Evolutionary conservation across 345 rosid genomes (phyloP).

Genomic region (Eutrema heterophyllum): DNA sequence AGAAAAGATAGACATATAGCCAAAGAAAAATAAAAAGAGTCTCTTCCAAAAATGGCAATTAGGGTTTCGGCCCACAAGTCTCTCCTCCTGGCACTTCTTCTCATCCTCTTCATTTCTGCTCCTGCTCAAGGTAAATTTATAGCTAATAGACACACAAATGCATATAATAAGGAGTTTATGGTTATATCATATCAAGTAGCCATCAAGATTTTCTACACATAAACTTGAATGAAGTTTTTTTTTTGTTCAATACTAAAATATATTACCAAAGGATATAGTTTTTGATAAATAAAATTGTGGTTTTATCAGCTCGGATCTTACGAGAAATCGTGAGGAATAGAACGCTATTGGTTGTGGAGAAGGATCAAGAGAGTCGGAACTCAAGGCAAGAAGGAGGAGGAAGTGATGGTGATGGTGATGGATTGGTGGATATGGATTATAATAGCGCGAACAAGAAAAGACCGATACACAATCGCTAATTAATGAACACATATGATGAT

Average conservation of each 20-base stretch:
- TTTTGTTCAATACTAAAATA: background rate
- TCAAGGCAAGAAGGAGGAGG: constrained; percentile 16
- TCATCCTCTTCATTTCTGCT: constrained; percentile 21
- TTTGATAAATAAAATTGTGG: background rate
- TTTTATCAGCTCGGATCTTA: constrained; percentile 8
- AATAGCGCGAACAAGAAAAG: constrained; percentile 33
- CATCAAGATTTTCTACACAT: background rate
- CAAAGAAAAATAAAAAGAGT: background rate
- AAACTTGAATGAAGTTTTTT: background rate
- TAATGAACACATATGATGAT: background rate
- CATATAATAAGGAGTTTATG: background rate
- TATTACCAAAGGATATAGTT: background rate
- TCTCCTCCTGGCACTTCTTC: constrained; percentile 23
- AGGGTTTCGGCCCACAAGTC: constrained; percentile 31
- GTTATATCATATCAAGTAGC: background rate
- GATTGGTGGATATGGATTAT: constrained; percentile 34
- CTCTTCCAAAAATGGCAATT: constrained; percentile 29
- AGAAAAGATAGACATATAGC: constrained; percentile 1
- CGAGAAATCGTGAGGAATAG: constrained; percentile 4
- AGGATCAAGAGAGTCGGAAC: constrained; percentile 18
- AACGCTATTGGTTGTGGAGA: constrained; percentile 7
- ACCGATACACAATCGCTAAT: constrained; percentile 30
- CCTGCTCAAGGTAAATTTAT: constrained; percentile 23
- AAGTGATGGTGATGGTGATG: constrained; percentile 28
- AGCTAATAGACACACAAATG: background rate